phyloP scores from a whole-genome alignment of 495 filamentous ascomycete species.

The Alectoria sarmentosa region DNA sequence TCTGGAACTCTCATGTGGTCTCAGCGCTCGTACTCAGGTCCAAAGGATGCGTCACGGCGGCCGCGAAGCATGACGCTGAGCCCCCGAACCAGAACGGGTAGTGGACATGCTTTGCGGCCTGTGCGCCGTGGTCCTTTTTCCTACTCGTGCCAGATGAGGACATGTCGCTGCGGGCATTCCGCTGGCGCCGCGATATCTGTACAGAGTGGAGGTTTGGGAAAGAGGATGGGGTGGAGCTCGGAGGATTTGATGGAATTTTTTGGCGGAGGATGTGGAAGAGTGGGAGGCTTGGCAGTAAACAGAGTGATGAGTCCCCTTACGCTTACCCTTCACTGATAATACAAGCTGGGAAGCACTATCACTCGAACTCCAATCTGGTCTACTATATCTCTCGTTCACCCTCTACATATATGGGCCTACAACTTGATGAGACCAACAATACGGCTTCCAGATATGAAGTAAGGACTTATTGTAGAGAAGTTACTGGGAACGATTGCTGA shows the following conservation, averaged over 20 bases:
- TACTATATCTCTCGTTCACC: too few species aligned
- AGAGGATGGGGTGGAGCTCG: background rate
- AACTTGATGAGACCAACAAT: too few species aligned
- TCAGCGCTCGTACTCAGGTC: slow-evolving; percentile 32
- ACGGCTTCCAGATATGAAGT: too few species aligned
- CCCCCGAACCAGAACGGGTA: slow-evolving; percentile 42
- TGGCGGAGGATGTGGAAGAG: background rate
- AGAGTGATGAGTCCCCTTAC: too few species aligned
- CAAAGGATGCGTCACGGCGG: slow-evolving; percentile 38
- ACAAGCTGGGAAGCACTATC: too few species aligned
- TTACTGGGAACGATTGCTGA: too few species aligned
- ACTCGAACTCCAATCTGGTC: too few species aligned
- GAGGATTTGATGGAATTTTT: background rate
- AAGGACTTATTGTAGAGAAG: too few species aligned
- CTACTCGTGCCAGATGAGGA: slow-evolving; percentile 18
- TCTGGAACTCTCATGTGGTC: too few species aligned
- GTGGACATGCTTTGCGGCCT: slow-evolving; percentile 20
- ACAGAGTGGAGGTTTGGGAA: background rate
- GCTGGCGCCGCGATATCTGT: slow-evolving; percentile 6
- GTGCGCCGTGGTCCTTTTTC: slow-evolving; percentile 7
- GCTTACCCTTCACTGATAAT: too few species aligned
- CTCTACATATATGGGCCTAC: too few species aligned
- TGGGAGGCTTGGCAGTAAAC: slow-evolving; percentile 2
- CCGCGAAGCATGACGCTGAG: slow-evolving; percentile 39
- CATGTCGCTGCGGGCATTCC: slow-evolving; percentile 24